Evolutionary conservation across 768 basidiomycete species (phyloP).

Genomic region (Paxillus ammoniavirescens): DNA sequence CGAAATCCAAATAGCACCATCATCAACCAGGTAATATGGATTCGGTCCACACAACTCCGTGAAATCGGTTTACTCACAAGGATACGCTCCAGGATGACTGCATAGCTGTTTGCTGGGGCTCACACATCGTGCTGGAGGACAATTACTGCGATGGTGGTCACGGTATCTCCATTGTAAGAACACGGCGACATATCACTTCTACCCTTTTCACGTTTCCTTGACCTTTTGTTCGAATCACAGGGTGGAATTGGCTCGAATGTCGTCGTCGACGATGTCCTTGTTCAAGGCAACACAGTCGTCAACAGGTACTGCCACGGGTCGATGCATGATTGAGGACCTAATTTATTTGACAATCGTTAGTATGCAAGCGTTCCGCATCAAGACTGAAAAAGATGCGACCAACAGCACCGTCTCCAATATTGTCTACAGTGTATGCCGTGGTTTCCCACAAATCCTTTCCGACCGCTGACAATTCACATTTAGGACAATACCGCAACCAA

Average conservation of each 20-base stretch:
- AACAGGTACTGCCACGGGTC: constrained; percentile 40
- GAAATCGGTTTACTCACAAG: no score
- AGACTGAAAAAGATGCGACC: constrained; percentile 46
- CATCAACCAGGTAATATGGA: no score
- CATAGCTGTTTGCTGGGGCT: constrained; percentile 48
- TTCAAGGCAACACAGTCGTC: constrained; percentile 52
- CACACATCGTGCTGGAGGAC: constrained; percentile 45
- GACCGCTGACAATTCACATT: not conserved
- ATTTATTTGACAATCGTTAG: constrained; percentile 25
- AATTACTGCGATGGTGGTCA: constrained; percentile 61
- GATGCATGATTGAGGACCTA: not conserved
- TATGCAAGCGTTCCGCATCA: constrained; percentile 60
- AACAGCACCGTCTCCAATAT: constrained; percentile 48
- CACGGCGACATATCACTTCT: no score
- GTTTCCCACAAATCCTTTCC: not conserved
- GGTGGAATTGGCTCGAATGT: constrained; percentile 38
- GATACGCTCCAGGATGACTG: constrained; percentile 50
- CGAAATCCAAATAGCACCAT: no score
- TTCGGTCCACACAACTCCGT: no score
- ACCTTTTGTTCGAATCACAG: not conserved
- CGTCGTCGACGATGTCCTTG: constrained; percentile 45
- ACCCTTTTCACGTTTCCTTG: not conserved
- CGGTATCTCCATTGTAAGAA: constrained; percentile 52
- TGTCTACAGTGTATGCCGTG: constrained; percentile 42
- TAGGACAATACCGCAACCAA: constrained; percentile 56